phyloP scores from a whole-genome alignment of 208 protist species.

The Phytomonas francai region DNA sequence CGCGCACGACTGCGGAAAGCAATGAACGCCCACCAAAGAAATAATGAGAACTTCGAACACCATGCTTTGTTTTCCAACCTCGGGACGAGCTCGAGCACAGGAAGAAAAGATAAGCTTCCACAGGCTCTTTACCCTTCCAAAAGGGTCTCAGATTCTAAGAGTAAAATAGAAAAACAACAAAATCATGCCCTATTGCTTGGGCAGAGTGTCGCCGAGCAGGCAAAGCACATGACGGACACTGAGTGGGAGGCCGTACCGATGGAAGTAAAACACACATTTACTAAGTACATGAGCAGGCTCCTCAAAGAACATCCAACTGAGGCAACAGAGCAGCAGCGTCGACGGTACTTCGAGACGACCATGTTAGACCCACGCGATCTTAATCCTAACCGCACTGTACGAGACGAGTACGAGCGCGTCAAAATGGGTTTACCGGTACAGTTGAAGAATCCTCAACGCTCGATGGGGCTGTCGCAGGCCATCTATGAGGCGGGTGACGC shows the following conservation, averaged over 20 bases:
- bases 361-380: slow-evolving; percentile 65
- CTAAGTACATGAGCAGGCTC: slow-evolving; percentile 53
- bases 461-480: slow-evolving; percentile 69
- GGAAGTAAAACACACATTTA: slow-evolving; percentile 74
- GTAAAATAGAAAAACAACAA: slow-evolving; percentile 29
- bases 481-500: slow-evolving; percentile 66
- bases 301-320: slow-evolving; percentile 56
- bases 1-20: slow-evolving; percentile 39
- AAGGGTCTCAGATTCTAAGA: slow-evolving; percentile 12
- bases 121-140: too few relatives aligned
- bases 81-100: slow-evolving; percentile 4
- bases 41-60: slow-evolving; percentile 33
- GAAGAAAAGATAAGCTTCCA: too few relatives aligned
- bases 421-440: slow-evolving; percentile 74
- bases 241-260: slow-evolving; percentile 76
- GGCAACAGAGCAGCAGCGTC: slow-evolving; percentile 77
- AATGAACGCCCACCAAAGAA: slow-evolving; percentile 17
- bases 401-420: slow-evolving; percentile 65
- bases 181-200: slow-evolving; percentile 31
- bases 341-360: slow-evolving; percentile 82
- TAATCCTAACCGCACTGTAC: slow-evolving; percentile 43
- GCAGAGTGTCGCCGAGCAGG: slow-evolving; percentile 43
- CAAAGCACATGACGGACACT: slow-evolving; percentile 60
- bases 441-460: slow-evolving; percentile 57
- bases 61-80: slow-evolving; percentile 59